Base-by-base conservation (phyloP, 2,329 filamentous ascomycete genomes). In the Apiospora hydei region DNA sequence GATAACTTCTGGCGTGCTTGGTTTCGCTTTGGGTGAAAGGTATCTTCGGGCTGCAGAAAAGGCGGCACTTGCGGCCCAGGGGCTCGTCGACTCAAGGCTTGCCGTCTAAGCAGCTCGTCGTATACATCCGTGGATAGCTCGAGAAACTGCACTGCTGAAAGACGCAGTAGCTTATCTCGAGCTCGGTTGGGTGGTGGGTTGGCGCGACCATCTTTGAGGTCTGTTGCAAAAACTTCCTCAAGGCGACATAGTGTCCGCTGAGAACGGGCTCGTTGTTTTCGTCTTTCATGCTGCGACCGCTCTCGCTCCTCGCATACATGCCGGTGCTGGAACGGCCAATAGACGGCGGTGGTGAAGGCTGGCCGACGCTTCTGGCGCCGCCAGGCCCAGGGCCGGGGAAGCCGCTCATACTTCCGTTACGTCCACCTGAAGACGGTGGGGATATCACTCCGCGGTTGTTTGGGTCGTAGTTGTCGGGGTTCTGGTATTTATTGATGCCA, bases 71-170 rank as follows among this genome's bases (percentile, higher is more conserved):
- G 83, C 34, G 86, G 85, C 76, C 87, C 88, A 30, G 88, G 85
- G 21, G 87, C 85, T 71, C 85, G 84, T 73, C 89, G 84, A 70
- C 88, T 88, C 69, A 87, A 87, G 75, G 93, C 89, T 82, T 98
- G 95, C 75, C 96, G 91, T 73, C 96, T 92, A 76, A 97, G 88
- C 75, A 98, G 87, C 84, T 99, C 96, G 83, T 99, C 96, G 83
- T 93, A 98, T 53, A 99, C 96, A 84, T 99, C 96, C 72, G 96
- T 98, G 83, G 95, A 98, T 74, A 99, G 88, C 84, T 99, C 96
- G 83, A 97, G 94, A 82, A 99, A 98, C 82, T 99, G 96, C 41
- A 97, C 94, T 1, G 93, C 87, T 0, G 95, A 98, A 69, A 99
- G 88, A 72, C 96, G 91, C 73, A 98, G 88, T 72, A 98, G 88